These are phyloP conservation scores for Sporothrix inflata DNA, from an alignment of 2,329 filamentous ascomycete genomes.

Conservation along the genomic window DNA sequence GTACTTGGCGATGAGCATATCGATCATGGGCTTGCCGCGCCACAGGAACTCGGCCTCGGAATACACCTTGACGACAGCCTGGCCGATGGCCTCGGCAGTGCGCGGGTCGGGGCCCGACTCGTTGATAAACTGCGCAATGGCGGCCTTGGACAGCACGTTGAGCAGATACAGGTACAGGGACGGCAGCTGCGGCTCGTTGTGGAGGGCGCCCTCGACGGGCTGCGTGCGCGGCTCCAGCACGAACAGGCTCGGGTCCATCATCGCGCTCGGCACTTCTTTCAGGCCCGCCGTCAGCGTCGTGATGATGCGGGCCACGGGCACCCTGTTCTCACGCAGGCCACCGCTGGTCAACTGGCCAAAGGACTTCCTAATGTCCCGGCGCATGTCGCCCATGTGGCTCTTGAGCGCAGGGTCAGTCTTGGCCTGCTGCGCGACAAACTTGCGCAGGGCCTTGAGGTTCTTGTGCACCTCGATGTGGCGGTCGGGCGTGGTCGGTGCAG, in stretches of 20 bases:
- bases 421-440: conserved; percentile 53
- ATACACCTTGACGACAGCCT: conserved; percentile 70
- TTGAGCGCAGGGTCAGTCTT: conserved; percentile 64
- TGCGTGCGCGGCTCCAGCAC: conserved; percentile 46
- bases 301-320: conserved; percentile 57
- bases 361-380: conserved; percentile 70
- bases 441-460: conserved; percentile 63
- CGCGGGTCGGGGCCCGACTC: conserved; percentile 63
- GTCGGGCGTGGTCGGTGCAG: conserved; percentile 39
- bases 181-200: conserved; percentile 55
- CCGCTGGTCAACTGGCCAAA: conserved; percentile 74
- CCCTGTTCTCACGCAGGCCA: conserved; percentile 42
- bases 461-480: conserved; percentile 64
- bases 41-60: conserved; percentile 65
- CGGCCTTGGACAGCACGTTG: conserved; percentile 69
- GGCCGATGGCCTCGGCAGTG: conserved; percentile 72
- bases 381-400: conserved; percentile 69
- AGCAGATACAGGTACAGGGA: conserved; percentile 71
- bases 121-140: conserved; percentile 66
- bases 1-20: conserved; percentile 81
- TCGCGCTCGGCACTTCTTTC: conserved; percentile 51
- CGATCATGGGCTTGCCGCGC: conserved; percentile 68
- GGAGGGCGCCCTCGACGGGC: conserved; percentile 46
- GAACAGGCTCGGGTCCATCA: conserved; percentile 58
- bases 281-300: conserved; percentile 56